Percentiles rank a stretch among this genome's conserved stretches.
Conservation (phyloP, 257 asterid species). For the Misopates orontium region DNA sequence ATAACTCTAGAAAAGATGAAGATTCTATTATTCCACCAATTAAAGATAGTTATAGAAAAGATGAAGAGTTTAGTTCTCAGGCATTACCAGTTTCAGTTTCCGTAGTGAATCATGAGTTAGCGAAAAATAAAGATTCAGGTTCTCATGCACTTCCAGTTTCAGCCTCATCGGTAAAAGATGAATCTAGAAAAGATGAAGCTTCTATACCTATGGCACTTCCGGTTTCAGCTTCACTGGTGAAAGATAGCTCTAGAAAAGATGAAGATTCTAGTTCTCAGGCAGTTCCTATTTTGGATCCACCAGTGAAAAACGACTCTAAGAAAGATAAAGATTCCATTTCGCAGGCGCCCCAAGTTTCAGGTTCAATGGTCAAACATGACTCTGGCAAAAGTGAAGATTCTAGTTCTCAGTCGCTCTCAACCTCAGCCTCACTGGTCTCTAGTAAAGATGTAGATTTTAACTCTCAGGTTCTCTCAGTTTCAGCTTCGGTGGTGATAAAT, state of each 20-base stretch:
- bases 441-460: too few relatives aligned
- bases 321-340: constrained; percentile 20
- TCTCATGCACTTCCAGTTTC: background rate
- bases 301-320: constrained; percentile 21
- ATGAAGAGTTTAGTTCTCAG: background rate
- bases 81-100: background rate
- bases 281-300: background rate
- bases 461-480: too few relatives aligned
- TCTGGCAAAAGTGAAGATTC: constrained; percentile 17
- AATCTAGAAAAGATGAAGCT: constrained; percentile 25
- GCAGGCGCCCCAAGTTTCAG: background rate
- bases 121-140: constrained; percentile 17
- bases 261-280: background rate
- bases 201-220: background rate
- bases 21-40: background rate
- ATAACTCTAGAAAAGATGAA: constrained; percentile 28
- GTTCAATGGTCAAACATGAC: constrained; percentile 10
- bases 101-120: constrained; percentile 8
- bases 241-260: constrained; percentile 31
- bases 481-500: too few relatives aligned
- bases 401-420: too few relatives aligned
- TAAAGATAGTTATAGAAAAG: constrained; percentile 29
- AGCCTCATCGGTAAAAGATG: constrained; percentile 12
- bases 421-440: background rate
- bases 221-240: background rate